Evolutionary conservation across 306 rosid genomes (phyloP).

Genomic region (Vigna mungo): DNA sequence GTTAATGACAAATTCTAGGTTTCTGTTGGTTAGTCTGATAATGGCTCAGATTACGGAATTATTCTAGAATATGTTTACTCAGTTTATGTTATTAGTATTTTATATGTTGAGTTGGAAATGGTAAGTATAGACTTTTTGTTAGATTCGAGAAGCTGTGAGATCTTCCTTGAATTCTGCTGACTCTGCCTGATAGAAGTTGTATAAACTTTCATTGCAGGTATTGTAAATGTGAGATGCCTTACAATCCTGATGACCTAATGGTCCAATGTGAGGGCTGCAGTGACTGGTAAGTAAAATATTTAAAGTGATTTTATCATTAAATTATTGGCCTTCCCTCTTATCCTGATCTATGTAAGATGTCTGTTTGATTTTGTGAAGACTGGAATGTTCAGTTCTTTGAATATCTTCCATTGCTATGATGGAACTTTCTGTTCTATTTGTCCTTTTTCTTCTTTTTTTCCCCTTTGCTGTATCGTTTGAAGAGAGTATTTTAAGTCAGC

Average conservation of each 20-base stretch:
- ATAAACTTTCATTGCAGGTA: slow-evolving; percentile 67
- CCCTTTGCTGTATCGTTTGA: slow-evolving; percentile 40
- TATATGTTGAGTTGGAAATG: slow-evolving; percentile 26
- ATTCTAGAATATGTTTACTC: not conserved
- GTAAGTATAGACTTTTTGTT: slow-evolving; percentile 32
- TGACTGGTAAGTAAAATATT: slow-evolving; percentile 75
- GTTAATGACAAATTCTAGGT: slow-evolving; percentile 1
- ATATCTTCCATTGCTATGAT: slow-evolving; percentile 27
- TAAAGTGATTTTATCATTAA: slow-evolving; percentile 20
- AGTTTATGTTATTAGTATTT: not conserved
- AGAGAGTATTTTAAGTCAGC: slow-evolving; percentile 40
- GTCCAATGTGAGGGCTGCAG: slow-evolving; percentile 95
- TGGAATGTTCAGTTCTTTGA: slow-evolving; percentile 30
- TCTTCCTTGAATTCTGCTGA: slow-evolving; percentile 31
- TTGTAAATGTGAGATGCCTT: slow-evolving; percentile 99
- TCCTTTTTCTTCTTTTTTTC: slow-evolving; percentile 38
- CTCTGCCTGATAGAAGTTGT: slow-evolving; percentile 38
- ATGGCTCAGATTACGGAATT: not conserved
- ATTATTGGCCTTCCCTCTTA: slow-evolving; percentile 7
- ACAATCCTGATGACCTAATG: slow-evolving; percentile 97
- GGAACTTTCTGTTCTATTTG: slow-evolving; percentile 16
- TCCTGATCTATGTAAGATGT: slow-evolving; percentile 3
- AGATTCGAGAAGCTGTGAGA: slow-evolving; percentile 28
- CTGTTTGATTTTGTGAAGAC: slow-evolving; percentile 34
- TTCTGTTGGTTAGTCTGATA: slow-evolving; percentile 24